Percentiles rank a stretch among this genome's conserved stretches.
phyloP scores from a whole-genome alignment of 192 early-diverging fungal genomes.

The Polychytrium aggregatum region DNA sequence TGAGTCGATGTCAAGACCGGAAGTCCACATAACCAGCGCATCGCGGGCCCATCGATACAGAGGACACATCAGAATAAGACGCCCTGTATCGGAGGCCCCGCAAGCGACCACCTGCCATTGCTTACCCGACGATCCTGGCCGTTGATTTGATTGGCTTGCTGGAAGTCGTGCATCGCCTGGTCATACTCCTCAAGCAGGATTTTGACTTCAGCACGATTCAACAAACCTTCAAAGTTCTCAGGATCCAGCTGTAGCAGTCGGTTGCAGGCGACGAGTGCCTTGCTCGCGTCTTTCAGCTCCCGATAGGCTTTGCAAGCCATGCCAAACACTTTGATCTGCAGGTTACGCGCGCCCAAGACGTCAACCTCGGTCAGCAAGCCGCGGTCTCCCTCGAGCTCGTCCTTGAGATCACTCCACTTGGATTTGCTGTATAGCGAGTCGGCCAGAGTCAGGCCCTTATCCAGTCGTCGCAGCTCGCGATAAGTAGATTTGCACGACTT shows the following conservation, averaged over 20 bases:
- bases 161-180: constrained; percentile 61
- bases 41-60: no score
- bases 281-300: constrained; percentile 40
- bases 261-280: constrained; percentile 55
- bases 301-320: constrained; percentile 53
- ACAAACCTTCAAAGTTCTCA: constrained; percentile 60
- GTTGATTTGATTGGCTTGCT: constrained; percentile 53
- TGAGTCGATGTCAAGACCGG: no score
- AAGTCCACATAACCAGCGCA: no score
- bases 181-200: constrained; percentile 65
- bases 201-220: constrained; percentile 57
- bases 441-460: constrained; percentile 57
- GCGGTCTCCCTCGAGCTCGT: constrained; percentile 37
- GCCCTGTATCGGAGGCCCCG: no score
- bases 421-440: constrained; percentile 37
- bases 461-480: constrained; percentile 56
- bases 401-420: constrained; percentile 40
- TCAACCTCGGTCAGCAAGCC: constrained; percentile 29
- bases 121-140: constrained; percentile 42
- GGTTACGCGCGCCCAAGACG: constrained; percentile 9
- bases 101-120: no score
- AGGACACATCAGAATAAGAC: no score
- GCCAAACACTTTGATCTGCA: constrained; percentile 29
- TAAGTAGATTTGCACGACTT: constrained; percentile 74
- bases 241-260: constrained; percentile 59